Base-by-base conservation (phyloP, 106 monocot species). In the Amphibolis antarctica region DNA sequence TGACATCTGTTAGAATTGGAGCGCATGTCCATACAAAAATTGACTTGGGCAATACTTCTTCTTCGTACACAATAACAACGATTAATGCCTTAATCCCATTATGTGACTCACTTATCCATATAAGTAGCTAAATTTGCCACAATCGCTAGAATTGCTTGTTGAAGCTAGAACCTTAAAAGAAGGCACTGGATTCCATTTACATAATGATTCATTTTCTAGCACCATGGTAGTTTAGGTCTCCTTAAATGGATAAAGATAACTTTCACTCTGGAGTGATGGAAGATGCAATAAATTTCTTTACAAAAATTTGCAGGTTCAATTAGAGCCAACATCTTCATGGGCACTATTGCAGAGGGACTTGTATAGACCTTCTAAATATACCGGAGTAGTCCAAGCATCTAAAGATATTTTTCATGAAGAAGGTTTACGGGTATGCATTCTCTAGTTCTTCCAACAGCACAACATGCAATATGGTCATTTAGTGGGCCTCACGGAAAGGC, bases 381-480 rank as follows among this genome's bases (percentile, higher is more conserved):
- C 81, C 12, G 94, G 94, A 9, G 62, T 96, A 25, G 31, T 86
- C 74, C 94, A 96, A 80, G 83, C 94, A 44, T 65, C 80, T 12
- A 96, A 82, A 62, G 94, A 86, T 53, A 96, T 96, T 70, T 86
- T 80, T 66, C 71, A 78, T 30, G 89, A 94, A 66, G 89, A 94
- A 76, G 89, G 94, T 62, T 79, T 93, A 44, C 71, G 62, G 75
- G 86, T 89, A 83, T 65, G 31, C 55, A 25, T 63, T 52, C 22
- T 66, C 53, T 26, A 42, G 21, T 1, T 11, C n/a, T 18, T 63
- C 9, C 42, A 22, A 42, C 45, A 21, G 19, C 26, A 63, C 46
- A 43, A 22, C n/a, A 3, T 45, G 12, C 24, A 21, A 43, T 63
- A 11, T 63, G 63, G 14, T 63, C 20, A 45, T 28, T 9, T 23